These are phyloP conservation scores for Cutaneotrichosporon sp. DNA, from an alignment of 1,284 basidiomycete species.

Conservation along the genomic window DNA sequence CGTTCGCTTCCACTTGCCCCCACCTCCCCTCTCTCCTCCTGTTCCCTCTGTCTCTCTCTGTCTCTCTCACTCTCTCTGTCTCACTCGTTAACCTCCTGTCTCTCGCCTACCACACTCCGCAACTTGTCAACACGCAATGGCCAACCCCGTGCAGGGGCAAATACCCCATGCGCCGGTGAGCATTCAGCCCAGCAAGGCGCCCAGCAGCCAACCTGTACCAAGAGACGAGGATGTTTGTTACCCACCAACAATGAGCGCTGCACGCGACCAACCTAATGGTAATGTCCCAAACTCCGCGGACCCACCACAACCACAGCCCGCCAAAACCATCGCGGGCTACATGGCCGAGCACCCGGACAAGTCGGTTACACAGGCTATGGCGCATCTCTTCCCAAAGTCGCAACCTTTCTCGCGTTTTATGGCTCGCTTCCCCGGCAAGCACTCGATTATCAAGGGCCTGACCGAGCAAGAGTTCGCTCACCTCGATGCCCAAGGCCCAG, in stretches of 20 bases:
- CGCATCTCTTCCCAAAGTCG: slow-evolving; percentile 35
- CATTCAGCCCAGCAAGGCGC: background rate
- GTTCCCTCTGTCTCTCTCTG: no score
- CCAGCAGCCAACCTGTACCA: no score
- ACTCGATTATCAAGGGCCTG: slow-evolving; percentile 45
- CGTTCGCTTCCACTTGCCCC: background rate
- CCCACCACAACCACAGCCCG: no score
- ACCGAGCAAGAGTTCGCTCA: slow-evolving; percentile 30
- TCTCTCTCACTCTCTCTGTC: background rate
- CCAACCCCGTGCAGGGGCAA: background rate
- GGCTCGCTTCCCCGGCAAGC: slow-evolving; percentile 41
- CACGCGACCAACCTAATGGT: background rate
- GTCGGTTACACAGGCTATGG: slow-evolving; percentile 33
- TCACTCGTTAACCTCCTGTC: background rate
- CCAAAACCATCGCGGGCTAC: slow-evolving; percentile 33
- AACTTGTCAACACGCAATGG: background rate
- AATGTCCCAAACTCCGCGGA: no score
- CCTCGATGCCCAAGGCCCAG: slow-evolving; percentile 32
- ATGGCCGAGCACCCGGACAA: slow-evolving; percentile 36
- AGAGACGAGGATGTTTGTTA: background rate
- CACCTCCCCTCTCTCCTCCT: background rate
- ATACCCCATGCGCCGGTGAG: background rate
- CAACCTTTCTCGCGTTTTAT: slow-evolving; percentile 39
- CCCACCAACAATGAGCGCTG: background rate
- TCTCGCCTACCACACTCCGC: background rate